These are phyloP conservation scores for Cercospora sesami DNA, from an alignment of 2,329 filamentous ascomycete genomes.

Conservation along the genomic window DNA sequence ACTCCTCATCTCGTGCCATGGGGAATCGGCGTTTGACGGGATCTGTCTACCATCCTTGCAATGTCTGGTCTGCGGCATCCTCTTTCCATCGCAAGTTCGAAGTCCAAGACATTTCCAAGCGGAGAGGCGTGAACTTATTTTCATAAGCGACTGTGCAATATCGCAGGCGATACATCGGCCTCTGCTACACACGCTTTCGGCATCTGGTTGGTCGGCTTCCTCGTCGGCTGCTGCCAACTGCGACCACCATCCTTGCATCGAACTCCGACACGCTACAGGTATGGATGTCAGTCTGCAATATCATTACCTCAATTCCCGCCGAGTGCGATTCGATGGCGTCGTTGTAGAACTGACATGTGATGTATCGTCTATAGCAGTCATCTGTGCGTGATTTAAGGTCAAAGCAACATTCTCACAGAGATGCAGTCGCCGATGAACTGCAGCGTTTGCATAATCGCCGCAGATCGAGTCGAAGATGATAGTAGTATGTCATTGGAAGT, in stretches of 20 bases:
- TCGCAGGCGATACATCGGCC: neutral
- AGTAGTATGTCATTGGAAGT: too few species aligned
- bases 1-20: neutral
- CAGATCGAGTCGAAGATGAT: too few species aligned
- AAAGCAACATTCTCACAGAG: too few species aligned
- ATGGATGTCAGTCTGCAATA: neutral
- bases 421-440: too few species aligned
- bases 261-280: neutral
- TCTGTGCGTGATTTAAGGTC: neutral
- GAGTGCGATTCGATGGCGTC: neutral
- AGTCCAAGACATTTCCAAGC: neutral
- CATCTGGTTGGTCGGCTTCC: neutral
- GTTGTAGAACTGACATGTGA: neutral
- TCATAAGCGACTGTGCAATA: neutral
- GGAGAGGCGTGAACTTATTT: neutral
- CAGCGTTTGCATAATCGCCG: too few species aligned
- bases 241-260: neutral
- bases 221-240: neutral
- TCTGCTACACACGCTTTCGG: neutral
- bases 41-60: neutral
- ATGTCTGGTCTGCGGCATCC: neutral
- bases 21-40: conserved; percentile 1
- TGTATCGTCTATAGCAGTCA: neutral
- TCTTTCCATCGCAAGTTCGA: neutral
- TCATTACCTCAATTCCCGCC: neutral